Base-by-base conservation (phyloP, 2,329 filamentous ascomycete genomes). In the Sporothrix luriei region DNA sequence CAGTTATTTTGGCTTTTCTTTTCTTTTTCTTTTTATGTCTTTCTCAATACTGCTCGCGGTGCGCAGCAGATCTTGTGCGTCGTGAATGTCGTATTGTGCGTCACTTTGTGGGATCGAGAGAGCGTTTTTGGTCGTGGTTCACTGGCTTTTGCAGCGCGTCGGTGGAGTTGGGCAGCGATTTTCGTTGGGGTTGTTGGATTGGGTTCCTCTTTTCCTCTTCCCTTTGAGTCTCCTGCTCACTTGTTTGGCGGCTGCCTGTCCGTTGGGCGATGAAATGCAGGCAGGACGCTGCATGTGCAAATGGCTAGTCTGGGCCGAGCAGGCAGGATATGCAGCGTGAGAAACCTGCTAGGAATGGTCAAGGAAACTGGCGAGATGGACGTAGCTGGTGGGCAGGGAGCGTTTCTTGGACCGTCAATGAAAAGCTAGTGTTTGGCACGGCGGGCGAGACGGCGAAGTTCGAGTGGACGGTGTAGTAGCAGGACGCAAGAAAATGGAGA, bases 401-500 rank as follows among this genome's bases (percentile, higher is more conserved):
- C 4, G 40, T 29, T 49, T 49, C 43, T n/a, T 62, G 57, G 57
- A n/a, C 40, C 2, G 43, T 21, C 24, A 14, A 49, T 21, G 14
- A 14, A 49, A 24, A 21, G 26, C 16, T 19, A 43, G 49, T 52
- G 64, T 67, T 67, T 55, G 61, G 66, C 54, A 48, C 16, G 21
- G 57, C 57, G 38, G 46, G 57, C 57, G 38, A 43, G 21, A 46
- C 13, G 57, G 38, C 21, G 57, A 46, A 46, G 57, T 46, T 38
- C 38, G 38, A 49, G 43, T 54, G 52, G 43, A 54, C 65, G 19
- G 29, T 71, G 70, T 69, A 73, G 71, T 69, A 73, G 71, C 40
- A 33, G 21, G 59, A 72, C 57, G 71, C 72, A 73, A 40, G 69
- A 55, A 62, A 68, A 73, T 71, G 72, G 72, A 73, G 71, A 71